phyloP scores from a whole-genome alignment of 371 early-diverging fungal species.

The Mucor irregularis region DNA sequence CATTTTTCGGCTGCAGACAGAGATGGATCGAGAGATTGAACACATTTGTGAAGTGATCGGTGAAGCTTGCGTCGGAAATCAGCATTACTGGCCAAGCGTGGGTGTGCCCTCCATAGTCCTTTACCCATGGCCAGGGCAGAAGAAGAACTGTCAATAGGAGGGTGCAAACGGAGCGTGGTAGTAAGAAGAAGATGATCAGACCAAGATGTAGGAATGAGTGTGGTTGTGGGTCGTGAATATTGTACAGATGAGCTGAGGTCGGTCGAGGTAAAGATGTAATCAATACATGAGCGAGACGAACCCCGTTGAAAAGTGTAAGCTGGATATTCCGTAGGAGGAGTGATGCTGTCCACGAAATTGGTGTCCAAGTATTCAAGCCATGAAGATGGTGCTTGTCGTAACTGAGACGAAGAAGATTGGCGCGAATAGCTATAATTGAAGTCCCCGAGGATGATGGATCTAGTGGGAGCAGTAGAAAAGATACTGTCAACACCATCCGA shows the following conservation, averaged over 20 bases:
- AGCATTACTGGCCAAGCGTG: not conserved
- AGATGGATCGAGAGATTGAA: not conserved
- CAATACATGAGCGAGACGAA: conserved; percentile 2
- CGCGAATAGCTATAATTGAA: conserved; percentile 7
- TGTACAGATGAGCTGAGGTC: not conserved
- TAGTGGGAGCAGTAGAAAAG: not conserved
- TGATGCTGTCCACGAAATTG: not conserved
- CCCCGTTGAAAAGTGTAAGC: conserved; percentile 4
- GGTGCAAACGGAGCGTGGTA: not conserved
- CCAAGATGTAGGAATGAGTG: conserved; percentile 4
- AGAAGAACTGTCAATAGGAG: not conserved
- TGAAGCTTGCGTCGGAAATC: not conserved
- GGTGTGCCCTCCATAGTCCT: conserved; percentile 17
- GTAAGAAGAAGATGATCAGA: conserved; percentile 10
- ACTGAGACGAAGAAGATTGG: not conserved
- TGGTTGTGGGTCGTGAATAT: not conserved
- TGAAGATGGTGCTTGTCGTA: not conserved
- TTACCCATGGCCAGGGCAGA: conserved; percentile 2
- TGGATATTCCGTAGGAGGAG: not conserved
- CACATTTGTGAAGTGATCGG: not conserved
- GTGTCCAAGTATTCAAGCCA: conserved; percentile 1
- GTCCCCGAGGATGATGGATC: conserved; percentile 8
- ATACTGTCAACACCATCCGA: not conserved
- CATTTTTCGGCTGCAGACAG: conserved; percentile 2
- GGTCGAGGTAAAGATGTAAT: conserved; percentile 3